phyloP scores from a whole-genome alignment of 495 filamentous ascomycete genomes.

The Xylaria curta region DNA sequence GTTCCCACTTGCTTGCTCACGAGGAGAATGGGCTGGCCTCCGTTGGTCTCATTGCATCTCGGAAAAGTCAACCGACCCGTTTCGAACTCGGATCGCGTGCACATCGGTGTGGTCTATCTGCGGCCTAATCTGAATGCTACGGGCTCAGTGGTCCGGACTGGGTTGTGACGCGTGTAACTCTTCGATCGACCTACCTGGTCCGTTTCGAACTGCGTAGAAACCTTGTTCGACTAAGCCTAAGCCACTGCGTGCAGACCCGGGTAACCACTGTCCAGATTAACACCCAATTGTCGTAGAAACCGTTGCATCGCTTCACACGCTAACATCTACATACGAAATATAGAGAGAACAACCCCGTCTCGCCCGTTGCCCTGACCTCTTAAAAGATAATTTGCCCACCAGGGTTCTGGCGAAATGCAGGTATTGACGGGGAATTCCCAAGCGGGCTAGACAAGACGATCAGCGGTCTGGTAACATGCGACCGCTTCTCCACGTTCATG shows the following conservation, averaged over 20 bases:
- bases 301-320: neutral
- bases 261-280: neutral
- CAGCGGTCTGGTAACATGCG: constrained; percentile 28
- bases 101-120: constrained; percentile 2
- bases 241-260: neutral
- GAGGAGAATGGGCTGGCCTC: neutral
- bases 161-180: constrained; percentile 20
- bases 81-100: constrained; percentile 19
- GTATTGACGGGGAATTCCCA: constrained; percentile 20
- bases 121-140: constrained; percentile 22
- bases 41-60: constrained; percentile 25
- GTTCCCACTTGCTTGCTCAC: constrained; percentile 3
- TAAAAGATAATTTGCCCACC: constrained; percentile 21
- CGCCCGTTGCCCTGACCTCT: neutral
- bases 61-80: constrained; percentile 27
- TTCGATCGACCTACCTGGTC: constrained; percentile 17
- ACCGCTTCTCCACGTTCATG: constrained; percentile 29
- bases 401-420: constrained; percentile 4
- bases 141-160: constrained; percentile 12
- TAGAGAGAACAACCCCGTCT: neutral
- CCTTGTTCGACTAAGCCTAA: neutral
- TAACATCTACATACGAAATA: too few species aligned
- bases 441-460: constrained; percentile 27
- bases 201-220: constrained; percentile 1
- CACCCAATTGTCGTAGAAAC: neutral